Percentiles rank a stretch among this genome's conserved stretches.
Conservation (phyloP, 2,329 filamentous ascomycete species). For the Hymenoscyphus infarciens region DNA sequence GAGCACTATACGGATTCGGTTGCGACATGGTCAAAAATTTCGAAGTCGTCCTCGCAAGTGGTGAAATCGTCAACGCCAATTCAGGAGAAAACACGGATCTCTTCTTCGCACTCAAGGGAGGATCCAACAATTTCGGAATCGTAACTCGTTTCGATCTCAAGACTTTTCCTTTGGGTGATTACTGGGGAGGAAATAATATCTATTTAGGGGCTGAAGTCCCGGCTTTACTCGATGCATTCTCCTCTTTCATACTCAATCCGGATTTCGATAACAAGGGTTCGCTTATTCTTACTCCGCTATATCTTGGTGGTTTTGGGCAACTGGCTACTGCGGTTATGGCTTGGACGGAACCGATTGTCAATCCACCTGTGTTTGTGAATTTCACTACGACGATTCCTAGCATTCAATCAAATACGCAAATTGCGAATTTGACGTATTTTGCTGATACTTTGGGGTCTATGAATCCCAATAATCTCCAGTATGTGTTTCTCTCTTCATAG, state of each 20-base stretch:
- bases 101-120: constrained; percentile 51
- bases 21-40: constrained; percentile 47
- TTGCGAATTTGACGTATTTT: too few species aligned
- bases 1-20: constrained; percentile 44
- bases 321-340: background rate
- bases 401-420: too few species aligned
- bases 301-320: background rate
- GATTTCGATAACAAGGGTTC: constrained; percentile 4
- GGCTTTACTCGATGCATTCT: constrained; percentile 7
- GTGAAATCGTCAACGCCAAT: constrained; percentile 45
- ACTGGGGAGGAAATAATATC: constrained; percentile 4
- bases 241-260: background rate
- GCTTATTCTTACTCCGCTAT: background rate
- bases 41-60: constrained; percentile 51
- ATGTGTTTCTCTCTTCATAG: too few species aligned
- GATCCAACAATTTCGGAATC: constrained; percentile 54
- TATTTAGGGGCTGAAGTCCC: constrained; percentile 4
- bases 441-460: too few species aligned
- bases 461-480: too few species aligned
- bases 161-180: constrained; percentile 8
- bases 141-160: constrained; percentile 42
- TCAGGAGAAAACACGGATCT: constrained; percentile 44
- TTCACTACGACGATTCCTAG: background rate
- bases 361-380: background rate
- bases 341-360: background rate